Percentiles rank a stretch among this genome's conserved stretches.
Evolutionary conservation across 163 green algal species (phyloP).

Genomic region (Chlamydomonas reinhardtii): DNA sequence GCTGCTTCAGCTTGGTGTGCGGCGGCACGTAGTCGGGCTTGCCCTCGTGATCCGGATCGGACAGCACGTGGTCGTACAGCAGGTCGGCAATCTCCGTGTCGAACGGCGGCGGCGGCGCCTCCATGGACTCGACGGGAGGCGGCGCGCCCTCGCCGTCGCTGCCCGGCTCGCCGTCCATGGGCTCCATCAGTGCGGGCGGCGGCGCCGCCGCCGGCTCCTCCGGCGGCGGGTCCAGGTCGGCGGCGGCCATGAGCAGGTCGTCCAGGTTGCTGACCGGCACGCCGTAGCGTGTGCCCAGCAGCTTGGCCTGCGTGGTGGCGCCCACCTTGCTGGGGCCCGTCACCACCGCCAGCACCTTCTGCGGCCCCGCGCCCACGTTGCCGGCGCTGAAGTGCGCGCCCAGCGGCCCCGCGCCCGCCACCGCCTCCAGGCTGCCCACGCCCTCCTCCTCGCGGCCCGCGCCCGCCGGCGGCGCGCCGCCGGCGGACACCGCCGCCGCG

Average conservation of each 20-base stretch:
- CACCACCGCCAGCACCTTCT: constrained; percentile 61
- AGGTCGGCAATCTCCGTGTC: constrained; percentile 61
- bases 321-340: constrained; percentile 54
- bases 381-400: not conserved
- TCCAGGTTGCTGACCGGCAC: constrained; percentile 67
- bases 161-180: not conserved
- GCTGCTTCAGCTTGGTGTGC: constrained; percentile 42
- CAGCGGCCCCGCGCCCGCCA: not conserved
- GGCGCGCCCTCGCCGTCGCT: not conserved
- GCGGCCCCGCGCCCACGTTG: not conserved
- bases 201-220: not conserved
- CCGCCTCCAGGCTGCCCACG: constrained; percentile 69
- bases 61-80: constrained; percentile 66
- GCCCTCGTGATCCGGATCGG: constrained; percentile 55
- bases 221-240: constrained; percentile 41
- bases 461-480: constrained; percentile 7
- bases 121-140: not conserved
- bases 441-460: constrained; percentile 36
- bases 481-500: constrained; percentile 24
- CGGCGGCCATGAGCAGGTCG: constrained; percentile 62
- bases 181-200: not conserved
- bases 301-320: constrained; percentile 61
- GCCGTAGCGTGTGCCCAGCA: constrained; percentile 71
- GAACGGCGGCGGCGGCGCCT: constrained; percentile 7
- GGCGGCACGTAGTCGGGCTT: constrained; percentile 44